Percentiles rank a stretch among this genome's conserved stretches.
These are phyloP conservation scores for Pseudonitzschia multiseries DNA, from an alignment of 108 stramenopile genomes.

Conservation along the genomic window DNA sequence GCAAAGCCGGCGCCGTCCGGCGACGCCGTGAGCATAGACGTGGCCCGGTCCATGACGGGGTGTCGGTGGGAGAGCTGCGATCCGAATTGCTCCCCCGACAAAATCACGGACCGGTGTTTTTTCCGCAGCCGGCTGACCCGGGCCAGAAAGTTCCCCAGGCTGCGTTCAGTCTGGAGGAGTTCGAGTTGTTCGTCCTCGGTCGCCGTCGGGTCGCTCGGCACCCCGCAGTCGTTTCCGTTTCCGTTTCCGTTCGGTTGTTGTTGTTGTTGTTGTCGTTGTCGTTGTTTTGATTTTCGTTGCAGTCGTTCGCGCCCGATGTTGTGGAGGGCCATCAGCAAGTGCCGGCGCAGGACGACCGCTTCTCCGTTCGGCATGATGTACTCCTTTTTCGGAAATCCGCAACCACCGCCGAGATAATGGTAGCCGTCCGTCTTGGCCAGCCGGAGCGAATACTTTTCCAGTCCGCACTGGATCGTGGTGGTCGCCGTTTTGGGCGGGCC, in stretches of 20 bases:
- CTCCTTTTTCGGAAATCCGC: background rate
- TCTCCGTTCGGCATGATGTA: slow-evolving; percentile 13
- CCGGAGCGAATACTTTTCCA: slow-evolving; percentile 16
- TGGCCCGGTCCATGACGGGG: background rate
- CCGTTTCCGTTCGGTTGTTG: too few species aligned
- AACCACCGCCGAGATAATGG: slow-evolving; percentile 3
- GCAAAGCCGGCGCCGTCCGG: background rate
- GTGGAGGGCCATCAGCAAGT: background rate
- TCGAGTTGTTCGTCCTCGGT: background rate
- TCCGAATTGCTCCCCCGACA: slow-evolving; percentile 3
- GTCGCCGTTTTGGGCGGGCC: slow-evolving; percentile 37
- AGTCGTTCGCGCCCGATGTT: background rate
- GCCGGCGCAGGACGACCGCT: background rate
- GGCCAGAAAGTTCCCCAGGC: background rate
- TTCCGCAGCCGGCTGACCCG: background rate
- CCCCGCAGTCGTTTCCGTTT: too few species aligned
- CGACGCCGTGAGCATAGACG: background rate
- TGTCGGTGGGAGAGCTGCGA: background rate
- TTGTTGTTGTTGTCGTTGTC: too few species aligned
- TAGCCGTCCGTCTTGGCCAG: slow-evolving; percentile 3
- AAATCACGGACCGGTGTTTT: background rate
- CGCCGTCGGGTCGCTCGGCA: too few species aligned
- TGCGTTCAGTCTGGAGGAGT: background rate
- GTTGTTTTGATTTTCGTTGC: too few species aligned
- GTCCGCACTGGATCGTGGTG: slow-evolving; percentile 30